phyloP scores from a whole-genome alignment of 208 protist genomes.

The Strigomonas galati region DNA sequence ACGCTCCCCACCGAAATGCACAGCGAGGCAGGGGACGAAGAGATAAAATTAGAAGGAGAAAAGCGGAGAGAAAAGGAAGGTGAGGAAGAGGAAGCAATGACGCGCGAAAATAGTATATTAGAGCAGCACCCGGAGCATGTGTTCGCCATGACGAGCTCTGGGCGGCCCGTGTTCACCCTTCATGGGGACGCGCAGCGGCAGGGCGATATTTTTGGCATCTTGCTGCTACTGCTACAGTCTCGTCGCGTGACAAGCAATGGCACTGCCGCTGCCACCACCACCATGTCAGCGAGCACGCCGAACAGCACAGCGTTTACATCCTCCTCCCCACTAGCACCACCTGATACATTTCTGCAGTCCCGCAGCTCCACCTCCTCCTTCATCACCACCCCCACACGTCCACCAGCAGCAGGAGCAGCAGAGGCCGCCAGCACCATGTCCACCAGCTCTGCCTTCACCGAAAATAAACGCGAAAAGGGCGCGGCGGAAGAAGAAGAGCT shows the following conservation, averaged over 20 bases:
- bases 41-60: too few relatives aligned
- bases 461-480: not conserved
- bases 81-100: not conserved
- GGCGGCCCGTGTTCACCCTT: constrained; percentile 81
- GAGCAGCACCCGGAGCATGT: constrained; percentile 59
- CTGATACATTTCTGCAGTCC: too few relatives aligned
- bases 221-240: constrained; percentile 67
- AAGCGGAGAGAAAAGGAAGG: not conserved
- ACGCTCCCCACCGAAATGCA: not conserved
- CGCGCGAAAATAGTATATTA: constrained; percentile 18
- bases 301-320: too few relatives aligned
- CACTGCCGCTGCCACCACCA: not conserved
- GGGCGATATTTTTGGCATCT: constrained; percentile 60
- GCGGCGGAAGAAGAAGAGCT: not conserved
- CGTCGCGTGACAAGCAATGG: not conserved
- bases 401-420: too few relatives aligned
- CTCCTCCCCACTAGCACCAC: too few relatives aligned
- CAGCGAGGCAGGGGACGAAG: not conserved
- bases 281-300: too few relatives aligned
- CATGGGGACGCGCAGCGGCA: constrained; percentile 53
- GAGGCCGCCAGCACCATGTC: too few relatives aligned
- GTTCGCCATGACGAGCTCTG: constrained; percentile 81
- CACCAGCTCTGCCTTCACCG: not conserved
- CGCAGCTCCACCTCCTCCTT: constrained; percentile 18
- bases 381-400: constrained; percentile 8